Base-by-base conservation (phyloP, 202 grass and related monocot genomes). In the Zizania palustris region DNA sequence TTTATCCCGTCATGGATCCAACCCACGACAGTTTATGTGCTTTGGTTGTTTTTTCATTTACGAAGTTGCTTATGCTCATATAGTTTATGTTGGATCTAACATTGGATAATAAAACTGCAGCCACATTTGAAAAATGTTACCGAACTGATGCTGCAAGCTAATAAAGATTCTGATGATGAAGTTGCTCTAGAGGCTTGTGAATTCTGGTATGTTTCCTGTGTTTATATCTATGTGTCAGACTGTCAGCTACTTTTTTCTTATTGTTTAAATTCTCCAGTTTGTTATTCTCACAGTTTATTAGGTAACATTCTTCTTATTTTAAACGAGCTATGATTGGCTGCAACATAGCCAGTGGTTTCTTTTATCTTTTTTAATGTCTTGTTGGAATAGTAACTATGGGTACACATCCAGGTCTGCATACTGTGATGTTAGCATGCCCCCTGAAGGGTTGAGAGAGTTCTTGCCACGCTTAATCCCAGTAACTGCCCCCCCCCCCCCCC, bases 121-220 rank as follows among this genome's bases (percentile, higher is more conserved):
- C 85, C 95, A 63, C 95, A 98, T 90, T 80, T 94, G 75, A 87
- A 82, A 78, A 88, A 90, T 88, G 90, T 98, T 64, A 94, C 88
- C 34, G 95, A 98, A 77, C 80, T 90, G 63, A 92, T 98, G 64
- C 86, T 98, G 68, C 86, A 90, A 90, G 95, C 91, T 58, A 98
- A 98, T 80, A 90, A 92, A 77, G 95, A 98, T 80, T 79, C 83
- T 8, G 95, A 98, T 77, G 95, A 98, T 11, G 95, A 98, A 83
- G 95, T 98, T 70, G 57, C 89, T 71, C 74, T 98, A 3, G 91
- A 98, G 85, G 91, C 95, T 69, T 98, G 95, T 88, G 95, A 98
- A 81, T 98, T 98, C 66, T 98, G 95, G 95, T 95, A 85, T 60
- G 76, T 79, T 44, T 69, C 85, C 60, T 75, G 21, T 85, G 46